Percentiles rank a stretch among this genome's conserved stretches.
Evolutionary conservation across 345 rosid genomes (phyloP).

Genomic region (Hibiscus syriacus): DNA sequence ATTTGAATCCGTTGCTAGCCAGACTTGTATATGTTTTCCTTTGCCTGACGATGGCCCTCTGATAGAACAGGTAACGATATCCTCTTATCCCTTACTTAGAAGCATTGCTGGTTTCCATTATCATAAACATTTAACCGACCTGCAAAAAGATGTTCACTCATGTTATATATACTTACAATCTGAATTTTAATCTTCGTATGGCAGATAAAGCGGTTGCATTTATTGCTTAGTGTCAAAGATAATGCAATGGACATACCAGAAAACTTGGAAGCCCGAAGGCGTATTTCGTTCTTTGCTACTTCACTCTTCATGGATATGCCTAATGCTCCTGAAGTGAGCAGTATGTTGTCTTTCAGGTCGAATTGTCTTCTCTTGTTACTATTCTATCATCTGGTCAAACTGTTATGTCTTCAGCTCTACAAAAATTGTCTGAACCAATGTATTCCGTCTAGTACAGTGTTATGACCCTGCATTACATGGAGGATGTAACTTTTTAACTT

Average conservation of each 20-base stretch:
- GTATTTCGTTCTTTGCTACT: constrained; percentile 90
- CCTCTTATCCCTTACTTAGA: background rate
- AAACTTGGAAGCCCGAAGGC: constrained; percentile 80
- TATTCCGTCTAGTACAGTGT: constrained; percentile 48
- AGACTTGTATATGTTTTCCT: constrained; percentile 62
- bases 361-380: constrained; percentile 16
- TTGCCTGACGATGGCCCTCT: constrained; percentile 60
- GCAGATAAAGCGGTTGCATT: constrained; percentile 73
- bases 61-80: constrained; percentile 58
- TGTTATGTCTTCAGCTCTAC: background rate
- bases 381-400: too few relatives aligned
- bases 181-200: constrained; percentile 23
- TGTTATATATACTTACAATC: constrained; percentile 1
- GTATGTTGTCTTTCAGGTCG: constrained; percentile 94
- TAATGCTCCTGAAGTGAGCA: constrained; percentile 70
- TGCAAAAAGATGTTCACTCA: background rate
- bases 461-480: constrained; percentile 81
- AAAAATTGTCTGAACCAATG: constrained; percentile 11
- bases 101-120: background rate
- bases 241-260: constrained; percentile 84
- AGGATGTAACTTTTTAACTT: constrained; percentile 68
- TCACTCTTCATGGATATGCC: constrained; percentile 96
- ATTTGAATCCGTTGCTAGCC: constrained; percentile 48
- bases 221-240: constrained; percentile 74
- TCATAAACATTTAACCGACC: background rate